phyloP scores from a whole-genome alignment of 1,284 basidiomycete genomes.

The Cutaneotrichosporon mucoides region DNA sequence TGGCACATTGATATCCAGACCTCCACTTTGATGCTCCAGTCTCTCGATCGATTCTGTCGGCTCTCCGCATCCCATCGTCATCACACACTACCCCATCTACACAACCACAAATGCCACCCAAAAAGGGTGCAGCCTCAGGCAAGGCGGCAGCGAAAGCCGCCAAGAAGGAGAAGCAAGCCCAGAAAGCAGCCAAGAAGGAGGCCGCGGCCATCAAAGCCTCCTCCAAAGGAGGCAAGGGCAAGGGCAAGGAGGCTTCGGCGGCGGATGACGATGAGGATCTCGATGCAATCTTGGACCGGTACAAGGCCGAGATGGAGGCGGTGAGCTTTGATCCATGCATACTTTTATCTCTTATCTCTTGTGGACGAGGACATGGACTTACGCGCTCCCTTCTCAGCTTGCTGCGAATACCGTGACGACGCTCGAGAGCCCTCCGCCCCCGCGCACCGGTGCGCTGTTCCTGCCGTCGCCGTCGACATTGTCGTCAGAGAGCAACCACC shows the following conservation, averaged over 20 bases:
- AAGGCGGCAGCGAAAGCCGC: slow-evolving; percentile 60
- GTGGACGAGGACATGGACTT: slow-evolving; percentile 30
- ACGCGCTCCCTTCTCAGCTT: slow-evolving; percentile 62
- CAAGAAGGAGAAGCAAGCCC: slow-evolving; percentile 63
- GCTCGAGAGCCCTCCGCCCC: slow-evolving; percentile 58
- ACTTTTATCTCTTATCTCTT: too few species aligned
- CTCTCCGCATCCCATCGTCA: neutral
- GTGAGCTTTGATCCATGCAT: slow-evolving; percentile 55
- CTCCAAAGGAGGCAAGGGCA: slow-evolving; percentile 11
- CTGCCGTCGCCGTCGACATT: slow-evolving; percentile 58
- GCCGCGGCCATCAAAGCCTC: slow-evolving; percentile 56
- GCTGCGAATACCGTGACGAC: slow-evolving; percentile 57
- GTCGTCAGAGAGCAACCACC: slow-evolving; percentile 61
- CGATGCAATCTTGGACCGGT: slow-evolving; percentile 67
- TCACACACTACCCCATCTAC: neutral
- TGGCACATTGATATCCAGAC: neutral
- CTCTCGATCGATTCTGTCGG: neutral
- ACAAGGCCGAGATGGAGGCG: slow-evolving; percentile 22
- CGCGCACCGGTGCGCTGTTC: slow-evolving; percentile 74
- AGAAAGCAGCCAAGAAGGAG: slow-evolving; percentile 59
- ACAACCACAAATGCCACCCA: slow-evolving; percentile 15
- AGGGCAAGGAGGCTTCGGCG: slow-evolving; percentile 44
- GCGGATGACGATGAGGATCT: slow-evolving; percentile 72
- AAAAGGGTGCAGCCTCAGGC: slow-evolving; percentile 16
- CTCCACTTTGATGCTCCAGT: slow-evolving; percentile 19